These are phyloP conservation scores for Hypoxylon sp. DNA, from an alignment of 2,329 filamentous ascomycete species.

Conservation along the genomic window DNA sequence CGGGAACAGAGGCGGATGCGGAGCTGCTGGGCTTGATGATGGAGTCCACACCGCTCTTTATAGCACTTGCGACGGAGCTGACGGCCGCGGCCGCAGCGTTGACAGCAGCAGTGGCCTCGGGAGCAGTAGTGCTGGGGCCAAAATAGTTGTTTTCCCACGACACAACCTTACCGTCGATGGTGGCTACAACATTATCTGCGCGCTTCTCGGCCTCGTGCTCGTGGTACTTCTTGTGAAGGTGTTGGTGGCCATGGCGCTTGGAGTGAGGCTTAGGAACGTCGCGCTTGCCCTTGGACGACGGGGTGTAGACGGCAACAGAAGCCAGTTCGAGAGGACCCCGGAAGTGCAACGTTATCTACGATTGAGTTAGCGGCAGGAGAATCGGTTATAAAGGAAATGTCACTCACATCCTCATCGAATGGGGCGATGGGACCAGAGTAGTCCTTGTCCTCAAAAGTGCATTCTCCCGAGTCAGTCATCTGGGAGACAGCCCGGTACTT, in stretches of 20 bases:
- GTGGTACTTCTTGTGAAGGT: conserved; percentile 64
- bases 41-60: conserved; percentile 41
- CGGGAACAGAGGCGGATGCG: conserved; percentile 29
- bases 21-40: conserved; percentile 29
- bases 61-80: background rate
- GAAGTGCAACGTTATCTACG: conserved; percentile 78
- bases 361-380: conserved; percentile 31
- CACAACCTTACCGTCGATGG: conserved; percentile 70
- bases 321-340: conserved; percentile 78
- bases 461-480: conserved; percentile 71
- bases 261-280: conserved; percentile 52
- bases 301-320: conserved; percentile 78
- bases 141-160: conserved; percentile 72
- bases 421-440: conserved; percentile 77
- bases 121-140: conserved; percentile 52
- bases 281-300: conserved; percentile 62
- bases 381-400: background rate
- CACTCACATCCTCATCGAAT: conserved; percentile 77
- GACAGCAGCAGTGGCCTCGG: conserved; percentile 41
- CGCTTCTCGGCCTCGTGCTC: conserved; percentile 64
- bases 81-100: conserved; percentile 30
- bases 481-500: conserved; percentile 74
- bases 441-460: conserved; percentile 64
- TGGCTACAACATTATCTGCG: conserved; percentile 68
- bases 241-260: conserved; percentile 65